phyloP scores from a whole-genome alignment of 2,329 filamentous ascomycete species.

The Colletotrichum simmondsii region DNA sequence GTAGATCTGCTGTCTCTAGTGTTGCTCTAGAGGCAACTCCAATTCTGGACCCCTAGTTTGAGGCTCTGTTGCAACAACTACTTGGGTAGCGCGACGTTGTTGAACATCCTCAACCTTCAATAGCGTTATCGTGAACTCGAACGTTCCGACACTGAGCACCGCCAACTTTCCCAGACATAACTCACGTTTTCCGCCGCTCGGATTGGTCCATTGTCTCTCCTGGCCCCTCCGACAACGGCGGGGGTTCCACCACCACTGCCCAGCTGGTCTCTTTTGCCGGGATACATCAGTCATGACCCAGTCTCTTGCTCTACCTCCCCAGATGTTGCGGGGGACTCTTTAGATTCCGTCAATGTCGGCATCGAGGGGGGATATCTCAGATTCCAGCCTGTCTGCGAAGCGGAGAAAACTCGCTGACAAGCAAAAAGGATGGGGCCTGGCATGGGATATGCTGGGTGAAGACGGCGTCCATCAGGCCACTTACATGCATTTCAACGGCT shows the following conservation, averaged over 20 bases:
- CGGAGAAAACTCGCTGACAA: constrained; percentile 29
- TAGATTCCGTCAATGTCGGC: background rate
- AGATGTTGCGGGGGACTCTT: constrained; percentile 22
- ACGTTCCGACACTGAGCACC: background rate
- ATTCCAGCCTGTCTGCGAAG: constrained; percentile 14
- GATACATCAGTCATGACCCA: constrained; percentile 31
- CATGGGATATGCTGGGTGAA: constrained; percentile 10
- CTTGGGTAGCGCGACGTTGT: background rate
- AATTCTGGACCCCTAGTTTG: background rate
- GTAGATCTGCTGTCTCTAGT: background rate
- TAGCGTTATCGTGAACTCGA: background rate
- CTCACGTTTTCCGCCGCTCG: background rate
- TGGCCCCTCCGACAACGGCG: constrained; percentile 30
- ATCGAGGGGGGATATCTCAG: background rate
- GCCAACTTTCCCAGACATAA: background rate
- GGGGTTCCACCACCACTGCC: constrained; percentile 17
- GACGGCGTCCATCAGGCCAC: constrained; percentile 18
- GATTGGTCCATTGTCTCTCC: background rate
- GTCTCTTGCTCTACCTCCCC: constrained; percentile 17
- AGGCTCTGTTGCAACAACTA: background rate
- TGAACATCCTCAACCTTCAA: too few relatives aligned
- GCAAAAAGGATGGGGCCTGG: background rate
- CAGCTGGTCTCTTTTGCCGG: constrained; percentile 16
- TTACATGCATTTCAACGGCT: constrained; percentile 16
- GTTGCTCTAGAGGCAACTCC: background rate